A percentile compares a stretch with the other conserved stretches of the same genome.
phyloP scores from a whole-genome alignment of 768 basidiomycete species.

The Collybiopsis luxurians region DNA sequence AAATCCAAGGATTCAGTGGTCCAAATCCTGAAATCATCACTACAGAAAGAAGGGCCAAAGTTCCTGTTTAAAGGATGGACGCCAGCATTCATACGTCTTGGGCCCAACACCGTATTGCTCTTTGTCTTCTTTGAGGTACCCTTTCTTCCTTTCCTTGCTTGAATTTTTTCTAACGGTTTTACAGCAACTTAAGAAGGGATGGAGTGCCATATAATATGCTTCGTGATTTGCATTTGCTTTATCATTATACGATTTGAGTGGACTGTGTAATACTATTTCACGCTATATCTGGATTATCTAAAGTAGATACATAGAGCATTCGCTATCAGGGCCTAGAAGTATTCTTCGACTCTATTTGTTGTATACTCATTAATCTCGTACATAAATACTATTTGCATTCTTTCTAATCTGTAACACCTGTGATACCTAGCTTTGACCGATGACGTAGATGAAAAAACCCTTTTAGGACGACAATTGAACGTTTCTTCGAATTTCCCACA shows the following conservation, averaged over 20 bases:
- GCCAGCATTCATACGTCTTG: constrained; percentile 80
- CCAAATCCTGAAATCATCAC: constrained; percentile 54
- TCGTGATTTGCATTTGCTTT: background rate
- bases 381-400: no score
- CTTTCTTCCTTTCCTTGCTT: background rate
- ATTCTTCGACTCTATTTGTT: no score
- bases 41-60: constrained; percentile 69
- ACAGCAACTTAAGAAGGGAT: constrained; percentile 71
- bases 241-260: background rate
- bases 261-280: background rate
- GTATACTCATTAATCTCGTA: no score
- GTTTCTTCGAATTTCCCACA: no score
- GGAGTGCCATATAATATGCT: constrained; percentile 29
- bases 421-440: no score
- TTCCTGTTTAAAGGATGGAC: constrained; percentile 92
- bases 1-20: constrained; percentile 46
- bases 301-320: background rate
- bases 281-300: background rate
- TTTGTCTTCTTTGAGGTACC: constrained; percentile 83
- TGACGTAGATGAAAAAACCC: no score
- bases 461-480: no score
- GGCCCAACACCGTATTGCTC: constrained; percentile 80
- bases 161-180: background rate
- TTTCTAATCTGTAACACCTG: no score
- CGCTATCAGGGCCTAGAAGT: no score